Evolutionary conservation across 2,329 filamentous ascomycete genomes (phyloP).

Genomic region (Aspergillus clavatus): DNA sequence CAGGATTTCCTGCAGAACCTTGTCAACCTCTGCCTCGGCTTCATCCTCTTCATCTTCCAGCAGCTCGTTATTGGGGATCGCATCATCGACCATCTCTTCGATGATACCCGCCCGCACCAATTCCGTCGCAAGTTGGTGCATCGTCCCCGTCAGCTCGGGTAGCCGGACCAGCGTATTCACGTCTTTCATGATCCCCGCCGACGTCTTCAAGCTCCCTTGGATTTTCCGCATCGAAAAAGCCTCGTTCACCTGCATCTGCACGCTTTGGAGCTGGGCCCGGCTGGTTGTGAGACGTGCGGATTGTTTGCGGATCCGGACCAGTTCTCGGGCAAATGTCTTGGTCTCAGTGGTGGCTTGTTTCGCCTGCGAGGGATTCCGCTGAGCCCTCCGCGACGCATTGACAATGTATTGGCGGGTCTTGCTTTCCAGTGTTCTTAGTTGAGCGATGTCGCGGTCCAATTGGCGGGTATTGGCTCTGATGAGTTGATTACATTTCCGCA

Average conservation of each 20-base stretch:
- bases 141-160: slow-evolving; percentile 81
- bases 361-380: slow-evolving; percentile 72
- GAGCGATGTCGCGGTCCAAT: slow-evolving; percentile 84
- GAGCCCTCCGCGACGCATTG: slow-evolving; percentile 72
- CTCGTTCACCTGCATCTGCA: slow-evolving; percentile 97
- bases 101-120: slow-evolving; percentile 93
- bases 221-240: slow-evolving; percentile 95
- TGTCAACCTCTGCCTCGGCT: slow-evolving; percentile 82
- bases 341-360: slow-evolving; percentile 77
- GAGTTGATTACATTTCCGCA: slow-evolving; percentile 89
- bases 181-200: slow-evolving; percentile 93
- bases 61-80: slow-evolving; percentile 67
- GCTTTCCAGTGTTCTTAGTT: slow-evolving; percentile 70
- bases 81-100: slow-evolving; percentile 93
- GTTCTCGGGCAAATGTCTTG: slow-evolving; percentile 81
- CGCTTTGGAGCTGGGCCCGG: slow-evolving; percentile 85
- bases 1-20: slow-evolving; percentile 84
- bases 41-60: slow-evolving; percentile 69
- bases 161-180: slow-evolving; percentile 80
- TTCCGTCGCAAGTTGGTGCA: slow-evolving; percentile 82
- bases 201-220: slow-evolving; percentile 80
- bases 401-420: slow-evolving; percentile 85
- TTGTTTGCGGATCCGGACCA: slow-evolving; percentile 76
- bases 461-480: slow-evolving; percentile 88
- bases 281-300: slow-evolving; percentile 70